These are phyloP conservation scores for Lunasporangiospora selenospora DNA, from an alignment of 192 early-diverging fungal species.

Conservation along the genomic window DNA sequence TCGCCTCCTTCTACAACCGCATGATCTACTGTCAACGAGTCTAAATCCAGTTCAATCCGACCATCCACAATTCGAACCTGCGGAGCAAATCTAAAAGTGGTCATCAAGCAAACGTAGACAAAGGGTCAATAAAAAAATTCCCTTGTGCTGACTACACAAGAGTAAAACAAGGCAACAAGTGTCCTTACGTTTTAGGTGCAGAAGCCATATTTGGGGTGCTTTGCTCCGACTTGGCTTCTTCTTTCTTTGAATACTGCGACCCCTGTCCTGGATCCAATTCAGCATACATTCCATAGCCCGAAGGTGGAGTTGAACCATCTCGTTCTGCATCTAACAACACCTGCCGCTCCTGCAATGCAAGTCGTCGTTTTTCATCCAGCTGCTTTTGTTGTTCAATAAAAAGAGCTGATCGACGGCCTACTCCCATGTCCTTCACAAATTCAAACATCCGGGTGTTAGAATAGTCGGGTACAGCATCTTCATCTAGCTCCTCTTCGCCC, in stretches of 20 bases:
- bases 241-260: no score
- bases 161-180: no score
- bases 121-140: no score
- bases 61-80: slow-evolving; percentile 43
- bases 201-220: neutral
- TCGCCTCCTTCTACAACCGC: slow-evolving; percentile 26
- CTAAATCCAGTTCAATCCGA: slow-evolving; percentile 35
- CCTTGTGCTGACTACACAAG: no score
- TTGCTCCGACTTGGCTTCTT: slow-evolving; percentile 1
- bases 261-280: no score
- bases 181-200: slow-evolving; percentile 30
- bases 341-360: slow-evolving; percentile 12
- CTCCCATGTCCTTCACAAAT: slow-evolving; percentile 37
- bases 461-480: slow-evolving; percentile 30
- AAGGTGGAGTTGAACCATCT: no score
- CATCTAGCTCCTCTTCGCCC: slow-evolving; percentile 5
- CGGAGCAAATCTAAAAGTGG: slow-evolving; percentile 46
- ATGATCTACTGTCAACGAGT: slow-evolving; percentile 42
- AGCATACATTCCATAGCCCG: no score
- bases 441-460: slow-evolving; percentile 39
- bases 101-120: no score
- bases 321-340: no score
- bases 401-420: slow-evolving; percentile 18
- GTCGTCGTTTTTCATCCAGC: slow-evolving; percentile 12
- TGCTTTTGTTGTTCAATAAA: slow-evolving; percentile 24